Base-by-base conservation (phyloP, 345 rosid species). In the Dimocarpus longan region DNA sequence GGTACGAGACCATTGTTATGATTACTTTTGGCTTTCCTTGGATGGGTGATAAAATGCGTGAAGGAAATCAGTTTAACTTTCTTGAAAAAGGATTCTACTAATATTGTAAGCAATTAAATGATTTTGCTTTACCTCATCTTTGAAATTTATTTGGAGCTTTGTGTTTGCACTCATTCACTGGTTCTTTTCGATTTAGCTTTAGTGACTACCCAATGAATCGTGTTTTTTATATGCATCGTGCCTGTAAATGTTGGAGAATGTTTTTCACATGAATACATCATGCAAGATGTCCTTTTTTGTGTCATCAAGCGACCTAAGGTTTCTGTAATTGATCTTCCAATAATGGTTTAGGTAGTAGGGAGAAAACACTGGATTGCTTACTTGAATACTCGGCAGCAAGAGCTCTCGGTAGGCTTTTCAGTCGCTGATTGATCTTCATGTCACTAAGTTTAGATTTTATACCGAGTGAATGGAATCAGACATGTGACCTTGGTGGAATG, bases 1-100 rank as follows among this genome's bases (percentile, higher is more conserved):
- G 98, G 98, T 96, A 79, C 8, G 74, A 18, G 19, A 63, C 54
- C 24, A 46, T 63, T 64, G 8, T 40, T 40, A 4, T 71, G 28
- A 21, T 70, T 12, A 10, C 60, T 66, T 44, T n/a, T 10, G 15
- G 66, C 32, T 11, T 22, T 79, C 6, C 57, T 74, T 73, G 62
- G 26, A 21, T 66, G 5, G 37, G 44, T 67, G 57, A 48, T 37
- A 24, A 10, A 8, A 72, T 63, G 26, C 32, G 57, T 48, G 76
- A 63, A 67, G 76, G 56, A 64, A 39, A 22, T 32, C 21, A 32
- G 52, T 59, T 6, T 59, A 24, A 42, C 28, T n/a, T 73, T 26
- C 8, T 19, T 39, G 39, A 26, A 5, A 40, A 73, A 39, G 68
- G 37, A 44, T 56, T 39, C 43, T 26, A 11, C 40, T 50, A 46